These are phyloP conservation scores for Kwoniella europaea DNA, from an alignment of 768 basidiomycete genomes.

Conservation along the genomic window DNA sequence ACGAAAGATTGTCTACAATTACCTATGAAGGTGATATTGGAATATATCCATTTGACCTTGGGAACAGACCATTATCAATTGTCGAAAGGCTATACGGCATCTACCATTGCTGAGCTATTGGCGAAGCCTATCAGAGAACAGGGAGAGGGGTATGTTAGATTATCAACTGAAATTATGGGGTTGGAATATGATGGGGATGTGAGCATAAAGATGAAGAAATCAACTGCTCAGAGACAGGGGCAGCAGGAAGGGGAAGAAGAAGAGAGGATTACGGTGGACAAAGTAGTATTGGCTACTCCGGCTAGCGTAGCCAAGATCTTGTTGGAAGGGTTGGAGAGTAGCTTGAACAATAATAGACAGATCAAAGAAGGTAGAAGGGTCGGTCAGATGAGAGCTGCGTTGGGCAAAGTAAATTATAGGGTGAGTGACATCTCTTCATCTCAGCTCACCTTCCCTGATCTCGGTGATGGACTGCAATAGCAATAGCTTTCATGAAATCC, in stretches of 20 bases:
- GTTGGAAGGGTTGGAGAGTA: conserved; percentile 57
- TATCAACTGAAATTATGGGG: conserved; percentile 33
- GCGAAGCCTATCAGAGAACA: conserved; percentile 24
- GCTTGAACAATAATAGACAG: conserved; percentile 17
- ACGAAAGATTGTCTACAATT: conserved; percentile 65
- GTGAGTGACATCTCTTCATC: conserved; percentile 31
- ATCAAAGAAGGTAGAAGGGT: conserved; percentile 23
- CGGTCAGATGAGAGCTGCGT: conserved; percentile 43
- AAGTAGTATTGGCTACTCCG: conserved; percentile 75
- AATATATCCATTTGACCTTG: conserved; percentile 73
- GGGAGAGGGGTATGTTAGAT: conserved; percentile 32
- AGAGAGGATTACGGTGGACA: conserved; percentile 62
- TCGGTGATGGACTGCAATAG: too few relatives aligned
- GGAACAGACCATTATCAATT: conserved; percentile 74
- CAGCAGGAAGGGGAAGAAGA: conserved; percentile 12
- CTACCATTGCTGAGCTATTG: conserved; percentile 35
- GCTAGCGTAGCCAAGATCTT: conserved; percentile 69
- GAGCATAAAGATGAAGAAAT: conserved; percentile 3
- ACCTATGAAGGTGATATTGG: conserved; percentile 71
- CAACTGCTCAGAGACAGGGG: not conserved
- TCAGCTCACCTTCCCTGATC: not conserved
- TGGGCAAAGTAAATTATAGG: conserved; percentile 62
- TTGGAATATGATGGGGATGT: conserved; percentile 25
- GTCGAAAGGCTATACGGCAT: conserved; percentile 62
- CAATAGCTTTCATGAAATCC: not conserved